Evolutionary conservation across 2,329 filamentous ascomycete genomes (phyloP).

Genomic region (Alternaria solani): DNA sequence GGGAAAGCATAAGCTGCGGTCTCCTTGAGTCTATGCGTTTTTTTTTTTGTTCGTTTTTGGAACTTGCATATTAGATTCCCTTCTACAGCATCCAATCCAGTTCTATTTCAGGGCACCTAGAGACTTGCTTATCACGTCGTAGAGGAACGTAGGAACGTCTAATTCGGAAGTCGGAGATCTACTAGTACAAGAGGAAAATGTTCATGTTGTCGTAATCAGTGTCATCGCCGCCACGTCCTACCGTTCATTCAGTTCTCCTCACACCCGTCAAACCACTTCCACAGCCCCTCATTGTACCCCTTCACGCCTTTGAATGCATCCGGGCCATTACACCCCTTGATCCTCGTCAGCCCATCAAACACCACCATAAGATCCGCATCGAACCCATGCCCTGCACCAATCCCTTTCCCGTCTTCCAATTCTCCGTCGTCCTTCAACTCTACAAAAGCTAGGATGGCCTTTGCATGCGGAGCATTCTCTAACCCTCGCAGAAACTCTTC

Average conservation of each 20-base stretch:
- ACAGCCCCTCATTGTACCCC: conserved; percentile 17
- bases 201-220: background rate
- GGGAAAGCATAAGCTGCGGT: background rate
- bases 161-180: background rate
- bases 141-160: background rate
- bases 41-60: background rate
- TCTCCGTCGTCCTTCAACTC: conserved; percentile 2
- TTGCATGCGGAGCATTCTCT: conserved; percentile 6
- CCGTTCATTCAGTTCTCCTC: too few relatives aligned
- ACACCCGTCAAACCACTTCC: conserved; percentile 17
- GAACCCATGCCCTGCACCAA: conserved; percentile 1
- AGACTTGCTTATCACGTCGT: background rate
- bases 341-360: conserved; percentile 21
- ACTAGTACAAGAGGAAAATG: background rate
- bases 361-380: conserved; percentile 17
- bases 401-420: background rate
- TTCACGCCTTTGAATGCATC: conserved; percentile 16
- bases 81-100: background rate
- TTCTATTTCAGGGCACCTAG: background rate
- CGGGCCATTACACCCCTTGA: conserved; percentile 17
- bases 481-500: conserved; percentile 10
- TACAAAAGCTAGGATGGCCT: conserved; percentile 18
- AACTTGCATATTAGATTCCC: background rate
- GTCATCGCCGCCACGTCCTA: background rate
- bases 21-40: background rate